These are phyloP conservation scores for Boletus rufocinnamomeus DNA, from an alignment of 768 basidiomycete genomes.

Conservation along the genomic window DNA sequence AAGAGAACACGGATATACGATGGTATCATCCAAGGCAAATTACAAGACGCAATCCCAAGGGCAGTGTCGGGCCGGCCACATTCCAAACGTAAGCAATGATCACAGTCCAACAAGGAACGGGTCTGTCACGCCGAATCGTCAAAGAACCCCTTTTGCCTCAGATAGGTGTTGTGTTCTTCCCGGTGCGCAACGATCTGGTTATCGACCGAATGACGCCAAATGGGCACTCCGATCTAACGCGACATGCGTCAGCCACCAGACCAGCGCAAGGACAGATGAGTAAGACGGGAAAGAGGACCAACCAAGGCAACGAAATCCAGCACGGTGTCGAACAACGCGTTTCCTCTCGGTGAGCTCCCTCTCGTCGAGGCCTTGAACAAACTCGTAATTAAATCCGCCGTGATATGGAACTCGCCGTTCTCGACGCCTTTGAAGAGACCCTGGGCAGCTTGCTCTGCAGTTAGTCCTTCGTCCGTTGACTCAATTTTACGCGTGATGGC, in stretches of 20 bases:
- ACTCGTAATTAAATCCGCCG: slow-evolving; percentile 64
- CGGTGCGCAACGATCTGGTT: slow-evolving; percentile 46
- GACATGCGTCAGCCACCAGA: neutral
- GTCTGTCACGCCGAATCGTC: slow-evolving; percentile 6
- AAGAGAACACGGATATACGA: neutral
- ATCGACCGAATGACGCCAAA: slow-evolving; percentile 56
- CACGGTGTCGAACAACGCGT: slow-evolving; percentile 53
- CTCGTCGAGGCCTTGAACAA: slow-evolving; percentile 68
- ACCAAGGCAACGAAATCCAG: slow-evolving; percentile 49
- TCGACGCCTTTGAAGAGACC: slow-evolving; percentile 69
- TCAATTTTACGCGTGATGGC: slow-evolving; percentile 75
- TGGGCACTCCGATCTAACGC: slow-evolving; percentile 49
- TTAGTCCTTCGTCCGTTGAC: slow-evolving; percentile 62
- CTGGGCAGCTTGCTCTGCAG: slow-evolving; percentile 63
- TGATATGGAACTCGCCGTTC: slow-evolving; percentile 72
- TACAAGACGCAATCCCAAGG: neutral
- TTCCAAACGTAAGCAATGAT: neutral
- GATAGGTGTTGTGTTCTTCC: slow-evolving; percentile 49
- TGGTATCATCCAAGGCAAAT: neutral
- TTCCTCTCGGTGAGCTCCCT: slow-evolving; percentile 60
- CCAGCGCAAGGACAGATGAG: neutral
- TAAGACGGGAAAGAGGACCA: slow-evolving; percentile 21
- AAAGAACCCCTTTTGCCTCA: slow-evolving; percentile 48
- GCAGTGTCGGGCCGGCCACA: neutral
- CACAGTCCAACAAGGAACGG: neutral